These are phyloP conservation scores for Chlamydomonas sp. DNA, from an alignment of 139 green algal genomes.

Conservation along the genomic window DNA sequence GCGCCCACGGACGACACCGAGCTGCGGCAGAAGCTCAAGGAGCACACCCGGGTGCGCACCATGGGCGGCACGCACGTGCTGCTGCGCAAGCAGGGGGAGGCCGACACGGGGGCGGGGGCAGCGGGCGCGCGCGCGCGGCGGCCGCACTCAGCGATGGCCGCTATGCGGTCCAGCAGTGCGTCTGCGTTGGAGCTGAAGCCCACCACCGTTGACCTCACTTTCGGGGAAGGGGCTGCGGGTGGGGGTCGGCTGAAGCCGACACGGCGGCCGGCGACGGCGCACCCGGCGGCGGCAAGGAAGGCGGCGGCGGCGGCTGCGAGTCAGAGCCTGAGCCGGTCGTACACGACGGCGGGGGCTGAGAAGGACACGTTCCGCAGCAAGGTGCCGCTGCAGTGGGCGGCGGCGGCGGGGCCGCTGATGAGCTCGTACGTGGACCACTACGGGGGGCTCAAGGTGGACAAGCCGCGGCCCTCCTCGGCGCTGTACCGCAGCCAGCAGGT, in stretches of 20 bases:
- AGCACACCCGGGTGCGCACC: constrained; percentile 28
- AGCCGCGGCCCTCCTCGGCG: not conserved
- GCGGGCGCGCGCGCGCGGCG: too few species aligned
- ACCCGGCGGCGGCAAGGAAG: not conserved
- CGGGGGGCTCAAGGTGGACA: constrained; percentile 19
- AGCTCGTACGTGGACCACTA: constrained; percentile 35
- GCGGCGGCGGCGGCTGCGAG: not conserved
- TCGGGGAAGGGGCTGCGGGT: not conserved
- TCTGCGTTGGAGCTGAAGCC: not conserved
- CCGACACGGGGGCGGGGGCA: not conserved
- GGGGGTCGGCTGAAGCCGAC: not conserved
- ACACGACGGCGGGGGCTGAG: not conserved
- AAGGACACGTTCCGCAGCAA: constrained; percentile 34
- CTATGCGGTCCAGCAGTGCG: not conserved
- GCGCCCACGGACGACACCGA: constrained; percentile 16
- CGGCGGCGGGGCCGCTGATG: not conserved
- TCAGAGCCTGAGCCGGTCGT: not conserved
- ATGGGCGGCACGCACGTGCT: constrained; percentile 34
- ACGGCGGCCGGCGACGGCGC: constrained; percentile 13
- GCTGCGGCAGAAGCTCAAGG: constrained; percentile 10
- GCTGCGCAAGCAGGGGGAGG: not conserved
- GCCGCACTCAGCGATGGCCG: too few species aligned
- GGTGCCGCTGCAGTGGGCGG: constrained; percentile 45
- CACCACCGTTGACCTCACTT: not conserved
- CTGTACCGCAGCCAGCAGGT: not conserved